Evolutionary conservation across 805 yeast genomes (phyloP).

Genomic region (Lipomyces starkeyi): DNA sequence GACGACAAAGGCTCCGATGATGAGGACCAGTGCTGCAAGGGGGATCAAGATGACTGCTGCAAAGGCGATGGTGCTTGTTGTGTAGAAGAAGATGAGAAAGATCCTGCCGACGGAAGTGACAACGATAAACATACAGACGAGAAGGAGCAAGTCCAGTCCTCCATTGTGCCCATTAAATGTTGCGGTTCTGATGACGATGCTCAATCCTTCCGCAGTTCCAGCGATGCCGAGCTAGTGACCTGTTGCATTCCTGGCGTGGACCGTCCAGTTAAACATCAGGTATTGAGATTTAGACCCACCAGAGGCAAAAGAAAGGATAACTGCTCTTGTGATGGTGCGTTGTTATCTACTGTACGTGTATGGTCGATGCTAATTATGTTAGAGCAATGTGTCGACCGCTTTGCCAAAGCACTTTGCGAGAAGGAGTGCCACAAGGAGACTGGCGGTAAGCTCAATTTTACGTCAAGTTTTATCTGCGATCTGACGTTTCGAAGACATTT

Average conservation of each 20-base stretch:
- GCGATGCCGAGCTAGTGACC: not conserved
- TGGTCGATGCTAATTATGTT: not conserved
- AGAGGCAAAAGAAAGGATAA: constrained; percentile 11
- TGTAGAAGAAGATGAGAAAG: too few relatives aligned
- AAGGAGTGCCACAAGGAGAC: constrained; percentile 21
- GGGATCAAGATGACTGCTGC: too few relatives aligned
- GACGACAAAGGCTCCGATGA: too few relatives aligned
- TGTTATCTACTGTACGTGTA: not conserved
- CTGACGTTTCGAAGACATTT: constrained; percentile 6
- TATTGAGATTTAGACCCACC: constrained; percentile 14
- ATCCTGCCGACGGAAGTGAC: too few relatives aligned
- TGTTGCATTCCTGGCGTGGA: constrained; percentile 14
- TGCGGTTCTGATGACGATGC: too few relatives aligned
- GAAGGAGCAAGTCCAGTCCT: too few relatives aligned
- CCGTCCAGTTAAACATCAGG: constrained; percentile 9
- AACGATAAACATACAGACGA: too few relatives aligned
- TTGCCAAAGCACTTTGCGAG: constrained; percentile 23
- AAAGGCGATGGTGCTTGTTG: too few relatives aligned
- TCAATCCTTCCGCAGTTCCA: constrained; percentile 46
- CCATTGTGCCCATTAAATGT: too few relatives aligned
- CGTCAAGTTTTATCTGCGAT: not conserved
- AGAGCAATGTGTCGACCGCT: constrained; percentile 18
- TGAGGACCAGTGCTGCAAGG: too few relatives aligned
- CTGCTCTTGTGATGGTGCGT: constrained; percentile 23
- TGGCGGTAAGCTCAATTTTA: constrained; percentile 6